These are phyloP conservation scores for Senna tora DNA, from an alignment of 306 rosid genomes.

Conservation along the genomic window DNA sequence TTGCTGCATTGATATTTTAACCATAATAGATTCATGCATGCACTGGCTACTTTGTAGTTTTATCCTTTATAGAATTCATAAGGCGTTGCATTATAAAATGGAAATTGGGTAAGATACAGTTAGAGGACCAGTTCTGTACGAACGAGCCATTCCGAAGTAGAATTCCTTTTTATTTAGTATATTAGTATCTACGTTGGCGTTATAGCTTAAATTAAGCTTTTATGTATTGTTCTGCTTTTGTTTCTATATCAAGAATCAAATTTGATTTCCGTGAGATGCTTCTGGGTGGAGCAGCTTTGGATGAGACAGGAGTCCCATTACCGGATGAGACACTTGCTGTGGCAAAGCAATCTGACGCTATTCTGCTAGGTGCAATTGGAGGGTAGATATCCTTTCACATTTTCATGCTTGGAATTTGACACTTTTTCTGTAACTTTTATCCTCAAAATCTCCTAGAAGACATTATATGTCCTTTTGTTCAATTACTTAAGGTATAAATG, in stretches of 20 bases:
- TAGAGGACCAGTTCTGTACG: neutral
- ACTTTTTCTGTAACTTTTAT: neutral
- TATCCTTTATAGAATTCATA: neutral
- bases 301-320: constrained; percentile 79
- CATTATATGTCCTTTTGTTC: constrained; percentile 5
- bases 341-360: constrained; percentile 78
- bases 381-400: constrained; percentile 51
- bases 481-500: constrained; percentile 65
- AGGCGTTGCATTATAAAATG: neutral
- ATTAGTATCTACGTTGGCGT: neutral
- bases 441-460: neutral
- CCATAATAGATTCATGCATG: neutral
- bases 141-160: neutral
- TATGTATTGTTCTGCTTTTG: neutral
- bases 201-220: neutral
- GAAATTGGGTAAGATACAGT: neutral
- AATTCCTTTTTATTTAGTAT: neutral
- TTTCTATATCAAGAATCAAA: constrained; percentile 58
- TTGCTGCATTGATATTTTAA: too few species aligned
- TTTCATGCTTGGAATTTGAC: constrained; percentile 4
- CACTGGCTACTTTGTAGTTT: neutral
- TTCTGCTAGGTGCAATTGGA: constrained; percentile 91
- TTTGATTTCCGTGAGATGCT: constrained; percentile 69
- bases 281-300: constrained; percentile 90
- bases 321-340: constrained; percentile 76